A percentile compares a stretch with the other conserved stretches of the same genome.
Evolutionary conservation across 495 filamentous ascomycete species (phyloP).

Genomic region (Penicillium dipodomyicola): DNA sequence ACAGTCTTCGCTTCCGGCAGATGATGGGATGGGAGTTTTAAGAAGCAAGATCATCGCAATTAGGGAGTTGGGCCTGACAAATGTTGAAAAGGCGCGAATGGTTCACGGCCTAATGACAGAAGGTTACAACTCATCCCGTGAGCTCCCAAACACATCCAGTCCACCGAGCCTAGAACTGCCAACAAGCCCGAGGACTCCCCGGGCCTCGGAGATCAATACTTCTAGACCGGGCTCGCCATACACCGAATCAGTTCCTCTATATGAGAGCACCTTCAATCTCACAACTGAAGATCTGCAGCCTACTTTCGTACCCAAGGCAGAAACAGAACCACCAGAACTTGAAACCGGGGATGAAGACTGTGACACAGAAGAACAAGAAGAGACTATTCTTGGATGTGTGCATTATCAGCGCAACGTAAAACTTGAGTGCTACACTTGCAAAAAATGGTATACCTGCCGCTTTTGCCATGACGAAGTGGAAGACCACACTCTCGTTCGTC

Average conservation of each 20-base stretch:
- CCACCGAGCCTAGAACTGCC: slow-evolving; percentile 37
- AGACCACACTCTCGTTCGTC: slow-evolving; percentile 76
- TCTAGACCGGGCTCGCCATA: slow-evolving; percentile 32
- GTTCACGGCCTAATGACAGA: slow-evolving; percentile 84
- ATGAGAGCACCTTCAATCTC: slow-evolving; percentile 62
- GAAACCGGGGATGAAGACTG: slow-evolving; percentile 41
- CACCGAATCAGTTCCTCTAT: slow-evolving; percentile 30
- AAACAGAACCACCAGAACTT: slow-evolving; percentile 37
- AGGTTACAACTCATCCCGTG: slow-evolving; percentile 59
- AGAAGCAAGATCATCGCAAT: slow-evolving; percentile 77
- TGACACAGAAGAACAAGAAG: slow-evolving; percentile 42
- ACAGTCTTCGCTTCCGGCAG: slow-evolving; percentile 65
- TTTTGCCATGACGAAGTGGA: slow-evolving; percentile 90
- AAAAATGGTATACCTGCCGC: slow-evolving; percentile 90
- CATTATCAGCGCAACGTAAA: slow-evolving; percentile 98
- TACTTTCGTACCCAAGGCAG: slow-evolving; percentile 59
- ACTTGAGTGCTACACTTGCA: slow-evolving; percentile 84
- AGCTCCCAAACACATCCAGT: slow-evolving; percentile 33
- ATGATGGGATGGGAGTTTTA: slow-evolving; percentile 85
- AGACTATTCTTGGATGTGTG: slow-evolving; percentile 67
- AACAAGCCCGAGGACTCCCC: slow-evolving; percentile 33
- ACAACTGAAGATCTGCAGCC: slow-evolving; percentile 68
- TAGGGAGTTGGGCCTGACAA: slow-evolving; percentile 58
- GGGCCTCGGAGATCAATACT: slow-evolving; percentile 13
- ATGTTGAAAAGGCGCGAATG: slow-evolving; percentile 72